A percentile compares a stretch with the other conserved stretches of the same genome.
Conservation (phyloP, 2,329 filamentous ascomycete genomes). For the Pseudopyricularia cyperi region DNA sequence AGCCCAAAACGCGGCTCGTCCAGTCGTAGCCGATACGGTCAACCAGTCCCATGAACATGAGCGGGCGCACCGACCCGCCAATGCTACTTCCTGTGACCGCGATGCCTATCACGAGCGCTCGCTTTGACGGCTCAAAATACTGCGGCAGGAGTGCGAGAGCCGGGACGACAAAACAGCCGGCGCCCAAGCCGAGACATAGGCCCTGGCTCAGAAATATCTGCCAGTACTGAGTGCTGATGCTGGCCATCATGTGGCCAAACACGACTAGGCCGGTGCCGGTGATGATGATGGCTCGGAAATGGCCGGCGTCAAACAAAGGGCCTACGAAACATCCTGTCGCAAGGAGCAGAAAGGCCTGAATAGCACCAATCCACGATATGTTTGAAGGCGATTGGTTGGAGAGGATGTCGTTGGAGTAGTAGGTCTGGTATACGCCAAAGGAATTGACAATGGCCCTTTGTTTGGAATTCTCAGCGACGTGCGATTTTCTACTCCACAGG, state of each 20-base stretch:
- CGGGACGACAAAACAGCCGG: slow-evolving; percentile 23
- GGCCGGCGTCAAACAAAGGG: slow-evolving; percentile 32
- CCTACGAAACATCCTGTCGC: slow-evolving; percentile 28
- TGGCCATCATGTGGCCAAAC: slow-evolving; percentile 32
- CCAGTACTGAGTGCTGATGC: slow-evolving; percentile 23
- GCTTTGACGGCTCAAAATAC: slow-evolving; percentile 22
- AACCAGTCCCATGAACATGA: slow-evolving; percentile 3
- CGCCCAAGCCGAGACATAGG: slow-evolving; percentile 27
- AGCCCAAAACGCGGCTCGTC: slow-evolving; percentile 8
- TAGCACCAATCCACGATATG: slow-evolving; percentile 32
- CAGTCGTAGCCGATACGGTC: slow-evolving; percentile 5
- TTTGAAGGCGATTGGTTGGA: slow-evolving; percentile 13
- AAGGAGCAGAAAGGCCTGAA: slow-evolving; percentile 32
- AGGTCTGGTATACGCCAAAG: slow-evolving; percentile 42
- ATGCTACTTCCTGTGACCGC: slow-evolving; percentile 26
- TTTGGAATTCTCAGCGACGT: not conserved
- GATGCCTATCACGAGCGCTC: slow-evolving; percentile 28
- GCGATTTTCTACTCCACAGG: not conserved
- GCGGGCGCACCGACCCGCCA: slow-evolving; percentile 18
- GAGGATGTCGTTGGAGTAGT: slow-evolving; percentile 28
- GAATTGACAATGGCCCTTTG: slow-evolving; percentile 22
- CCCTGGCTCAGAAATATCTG: slow-evolving; percentile 28
- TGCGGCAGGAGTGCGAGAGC: slow-evolving; percentile 23
- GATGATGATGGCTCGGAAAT: slow-evolving; percentile 25
- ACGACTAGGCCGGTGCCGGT: slow-evolving; percentile 26